A percentile compares a stretch with the other conserved stretches of the same genome.
phyloP scores from a whole-genome alignment of 176 grass and related monocot genomes.

The Stipa capillata region DNA sequence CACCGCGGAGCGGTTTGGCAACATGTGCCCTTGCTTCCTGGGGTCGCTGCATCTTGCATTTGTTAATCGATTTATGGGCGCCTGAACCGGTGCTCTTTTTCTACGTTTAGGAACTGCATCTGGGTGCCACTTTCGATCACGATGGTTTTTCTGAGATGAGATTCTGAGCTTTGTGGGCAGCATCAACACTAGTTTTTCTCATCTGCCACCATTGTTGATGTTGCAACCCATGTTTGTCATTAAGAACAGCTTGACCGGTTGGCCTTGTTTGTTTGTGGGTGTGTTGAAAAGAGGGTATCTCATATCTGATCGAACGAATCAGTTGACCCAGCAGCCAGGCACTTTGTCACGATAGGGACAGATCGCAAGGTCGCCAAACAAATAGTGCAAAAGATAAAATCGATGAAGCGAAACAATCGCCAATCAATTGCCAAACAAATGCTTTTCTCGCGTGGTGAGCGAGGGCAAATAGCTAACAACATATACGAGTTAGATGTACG shows the following conservation, averaged over 20 bases:
- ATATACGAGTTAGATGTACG: not conserved
- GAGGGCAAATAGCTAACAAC: not conserved
- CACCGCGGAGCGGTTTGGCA: not conserved
- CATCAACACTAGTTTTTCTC: not conserved
- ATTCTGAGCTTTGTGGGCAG: conserved; percentile 1
- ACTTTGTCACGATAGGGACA: not conserved
- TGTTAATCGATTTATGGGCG: not conserved
- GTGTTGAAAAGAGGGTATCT: not conserved
- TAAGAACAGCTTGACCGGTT: not conserved
- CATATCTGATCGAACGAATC: not conserved
- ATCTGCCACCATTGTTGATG: not conserved
- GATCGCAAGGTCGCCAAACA: not conserved
- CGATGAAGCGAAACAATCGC: not conserved
- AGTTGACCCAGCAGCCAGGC: not conserved
- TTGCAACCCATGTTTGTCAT: not conserved
- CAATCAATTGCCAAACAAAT: not conserved
- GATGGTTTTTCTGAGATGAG: not conserved
- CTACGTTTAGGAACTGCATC: not conserved
- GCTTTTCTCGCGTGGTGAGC: not conserved
- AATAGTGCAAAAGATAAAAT: no score
- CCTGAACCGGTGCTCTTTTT: not conserved
- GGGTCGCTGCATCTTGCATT: not conserved
- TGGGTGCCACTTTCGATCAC: not conserved
- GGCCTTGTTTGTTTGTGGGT: not conserved
- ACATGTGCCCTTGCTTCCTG: conserved; percentile 15